These are phyloP conservation scores for Trichosporon coremiiforme DNA, from an alignment of 1,284 basidiomycete species.

Conservation along the genomic window DNA sequence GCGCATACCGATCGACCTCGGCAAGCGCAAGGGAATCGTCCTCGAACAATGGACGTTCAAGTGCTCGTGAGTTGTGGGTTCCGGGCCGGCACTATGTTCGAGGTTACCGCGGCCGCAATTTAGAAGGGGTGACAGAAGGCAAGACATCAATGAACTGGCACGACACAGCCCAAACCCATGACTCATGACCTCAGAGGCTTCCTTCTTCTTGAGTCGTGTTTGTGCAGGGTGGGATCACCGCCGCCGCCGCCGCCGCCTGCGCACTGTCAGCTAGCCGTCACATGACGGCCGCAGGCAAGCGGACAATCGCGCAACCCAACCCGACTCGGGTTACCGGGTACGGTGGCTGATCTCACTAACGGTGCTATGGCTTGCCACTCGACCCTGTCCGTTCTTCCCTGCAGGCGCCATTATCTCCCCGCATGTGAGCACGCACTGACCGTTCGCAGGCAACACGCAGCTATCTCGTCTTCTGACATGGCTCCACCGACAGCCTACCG, in stretches of 20 bases:
- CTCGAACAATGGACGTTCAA: constrained; percentile 55
- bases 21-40: constrained; percentile 43
- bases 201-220: not conserved
- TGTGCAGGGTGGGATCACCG: not conserved
- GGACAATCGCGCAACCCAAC: not conserved
- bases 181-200: not conserved
- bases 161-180: not conserved
- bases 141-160: not conserved
- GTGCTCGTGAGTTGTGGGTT: constrained; percentile 39
- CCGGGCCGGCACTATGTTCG: not conserved
- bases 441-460: constrained; percentile 1
- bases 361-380: not conserved
- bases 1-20: constrained; percentile 44
- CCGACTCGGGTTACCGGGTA: not conserved
- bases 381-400: not conserved
- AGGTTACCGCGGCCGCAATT: not conserved
- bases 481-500: constrained; percentile 49
- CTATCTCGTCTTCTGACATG: constrained; percentile 34
- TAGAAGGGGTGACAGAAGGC: not conserved
- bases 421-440: constrained; percentile 16
- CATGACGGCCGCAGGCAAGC: not conserved
- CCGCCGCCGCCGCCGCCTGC: not conserved
- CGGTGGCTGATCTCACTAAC: constrained; percentile 11
- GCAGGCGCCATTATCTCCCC: constrained; percentile 24
- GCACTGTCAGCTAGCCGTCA: not conserved